Percentiles rank a stretch among this genome's conserved stretches.
Conservation (phyloP, 2,329 filamentous ascomycete genomes). For the Ascosphaera pollenicola region DNA sequence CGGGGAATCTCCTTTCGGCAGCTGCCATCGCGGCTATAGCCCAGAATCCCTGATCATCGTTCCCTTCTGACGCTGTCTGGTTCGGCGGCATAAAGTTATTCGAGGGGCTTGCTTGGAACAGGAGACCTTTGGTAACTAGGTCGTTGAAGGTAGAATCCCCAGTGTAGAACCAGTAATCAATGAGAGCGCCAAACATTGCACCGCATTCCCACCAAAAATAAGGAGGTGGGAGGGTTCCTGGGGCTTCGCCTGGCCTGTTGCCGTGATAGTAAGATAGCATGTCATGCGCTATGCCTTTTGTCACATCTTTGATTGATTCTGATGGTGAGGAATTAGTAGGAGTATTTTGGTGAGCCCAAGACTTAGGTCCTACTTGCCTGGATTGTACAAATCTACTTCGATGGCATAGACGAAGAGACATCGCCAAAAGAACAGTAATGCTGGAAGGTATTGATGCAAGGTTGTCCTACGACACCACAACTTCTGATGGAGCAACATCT, state of each 20-base stretch:
- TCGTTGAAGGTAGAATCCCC: constrained; percentile 51
- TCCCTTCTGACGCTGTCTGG: constrained; percentile 11
- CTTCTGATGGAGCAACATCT: no score
- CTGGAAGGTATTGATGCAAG: no score
- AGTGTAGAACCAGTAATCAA: constrained; percentile 76
- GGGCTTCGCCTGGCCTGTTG: constrained; percentile 11
- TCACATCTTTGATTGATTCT: constrained; percentile 14
- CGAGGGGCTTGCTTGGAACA: constrained; percentile 44
- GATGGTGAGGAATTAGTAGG: no score
- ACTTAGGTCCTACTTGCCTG: no score
- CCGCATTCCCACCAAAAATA: constrained; percentile 19
- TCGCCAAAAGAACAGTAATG: no score
- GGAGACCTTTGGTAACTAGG: constrained; percentile 37
- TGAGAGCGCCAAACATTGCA: constrained; percentile 29
- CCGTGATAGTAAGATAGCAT: constrained; percentile 15
- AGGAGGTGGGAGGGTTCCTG: constrained; percentile 13
- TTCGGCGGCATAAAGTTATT: constrained; percentile 47
- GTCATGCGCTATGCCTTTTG: constrained; percentile 12
- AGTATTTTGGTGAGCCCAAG: no score
- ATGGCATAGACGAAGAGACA: no score
- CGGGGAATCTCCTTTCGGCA: constrained; percentile 16
- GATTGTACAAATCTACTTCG: no score
- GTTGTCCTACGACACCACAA: no score
- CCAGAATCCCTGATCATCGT: constrained; percentile 23
- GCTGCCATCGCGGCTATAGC: constrained; percentile 16